Conservation (phyloP, 2,329 filamentous ascomycete genomes). For the Phaeosphaeria sp. region DNA sequence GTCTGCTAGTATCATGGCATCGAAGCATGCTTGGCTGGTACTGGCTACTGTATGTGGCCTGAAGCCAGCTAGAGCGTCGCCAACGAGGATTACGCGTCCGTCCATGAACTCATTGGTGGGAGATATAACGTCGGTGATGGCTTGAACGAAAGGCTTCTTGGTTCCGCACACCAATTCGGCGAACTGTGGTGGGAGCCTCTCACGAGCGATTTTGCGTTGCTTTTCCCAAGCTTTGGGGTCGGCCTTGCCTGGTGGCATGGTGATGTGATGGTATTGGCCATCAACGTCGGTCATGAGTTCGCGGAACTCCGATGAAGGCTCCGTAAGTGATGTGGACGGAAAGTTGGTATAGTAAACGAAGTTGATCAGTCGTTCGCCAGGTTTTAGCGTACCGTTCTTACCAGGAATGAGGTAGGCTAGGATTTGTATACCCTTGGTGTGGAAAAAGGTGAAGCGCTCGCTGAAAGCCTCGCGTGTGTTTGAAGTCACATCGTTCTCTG, state of each 20-base stretch:
- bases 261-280: conserved; percentile 50
- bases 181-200: conserved; percentile 49
- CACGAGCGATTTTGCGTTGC: conserved; percentile 40
- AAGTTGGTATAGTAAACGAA: conserved; percentile 54
- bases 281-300: conserved; percentile 55
- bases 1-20: conserved; percentile 50
- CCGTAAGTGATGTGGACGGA: conserved; percentile 27
- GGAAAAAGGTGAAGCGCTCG: conserved; percentile 50
- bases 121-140: conserved; percentile 53
- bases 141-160: conserved; percentile 54
- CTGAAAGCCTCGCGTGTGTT: conserved; percentile 36
- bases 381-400: conserved; percentile 46
- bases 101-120: conserved; percentile 47
- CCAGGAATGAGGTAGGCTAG: conserved; percentile 56
- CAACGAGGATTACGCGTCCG: conserved; percentile 54
- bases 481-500: conserved; percentile 27
- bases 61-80: conserved; percentile 56
- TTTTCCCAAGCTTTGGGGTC: conserved; percentile 48
- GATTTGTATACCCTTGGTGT: conserved; percentile 45
- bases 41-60: conserved; percentile 56
- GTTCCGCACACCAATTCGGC: conserved; percentile 52
- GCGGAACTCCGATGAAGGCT: conserved; percentile 48
- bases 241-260: conserved; percentile 53
- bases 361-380: conserved; percentile 54
- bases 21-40: conserved; percentile 56